phyloP scores from a whole-genome alignment of 2,329 filamentous ascomycete species.

The Cladosporium sp. region DNA sequence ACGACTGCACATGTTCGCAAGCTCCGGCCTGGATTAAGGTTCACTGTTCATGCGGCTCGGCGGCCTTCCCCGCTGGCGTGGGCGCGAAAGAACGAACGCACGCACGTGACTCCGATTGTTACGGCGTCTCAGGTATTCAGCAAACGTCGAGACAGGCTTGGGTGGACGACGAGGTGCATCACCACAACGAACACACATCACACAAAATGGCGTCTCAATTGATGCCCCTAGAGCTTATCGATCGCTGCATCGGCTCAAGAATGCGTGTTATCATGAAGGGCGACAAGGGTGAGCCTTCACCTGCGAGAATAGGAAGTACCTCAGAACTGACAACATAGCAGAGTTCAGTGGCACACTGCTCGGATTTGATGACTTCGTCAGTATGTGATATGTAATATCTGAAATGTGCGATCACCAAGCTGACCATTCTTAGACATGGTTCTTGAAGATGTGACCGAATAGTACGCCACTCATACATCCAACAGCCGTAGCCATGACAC shows the following conservation, averaged over 20 bases:
- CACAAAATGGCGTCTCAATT: constrained; percentile 36
- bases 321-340: constrained; percentile 43
- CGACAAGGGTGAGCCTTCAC: constrained; percentile 73
- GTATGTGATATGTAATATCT: constrained; percentile 61
- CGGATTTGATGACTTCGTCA: constrained; percentile 99
- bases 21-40: background rate
- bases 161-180: constrained; percentile 37
- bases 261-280: constrained; percentile 99
- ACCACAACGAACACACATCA: background rate
- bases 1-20: background rate
- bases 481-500: background rate
- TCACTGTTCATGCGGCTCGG: background rate
- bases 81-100: background rate
- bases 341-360: constrained; percentile 94
- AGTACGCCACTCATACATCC: constrained; percentile 57
- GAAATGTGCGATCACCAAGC: background rate
- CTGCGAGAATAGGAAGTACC: constrained; percentile 16
- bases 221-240: constrained; percentile 74
- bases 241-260: constrained; percentile 95
- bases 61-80: background rate
- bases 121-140: background rate
- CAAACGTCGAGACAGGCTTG: constrained; percentile 4
- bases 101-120: background rate
- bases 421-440: constrained; percentile 81
- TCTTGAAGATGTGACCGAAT: constrained; percentile 93